Evolutionary conservation across 768 basidiomycete species (phyloP).

Genomic region (Trametes elegans): DNA sequence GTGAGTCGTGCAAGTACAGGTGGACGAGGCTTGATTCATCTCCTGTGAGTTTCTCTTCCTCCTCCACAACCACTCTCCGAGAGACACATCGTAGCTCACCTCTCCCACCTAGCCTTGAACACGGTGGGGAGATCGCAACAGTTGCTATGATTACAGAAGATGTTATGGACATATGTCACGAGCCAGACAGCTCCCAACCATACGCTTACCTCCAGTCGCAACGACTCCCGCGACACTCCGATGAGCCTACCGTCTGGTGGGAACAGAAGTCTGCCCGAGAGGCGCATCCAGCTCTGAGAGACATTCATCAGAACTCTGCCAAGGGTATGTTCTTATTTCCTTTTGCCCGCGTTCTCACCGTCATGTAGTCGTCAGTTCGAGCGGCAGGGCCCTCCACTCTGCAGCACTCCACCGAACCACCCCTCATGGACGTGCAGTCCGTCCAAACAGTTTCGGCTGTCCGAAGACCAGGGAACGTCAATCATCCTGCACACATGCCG

Average conservation of each 20-base stretch:
- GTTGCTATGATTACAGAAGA: conserved; percentile 2
- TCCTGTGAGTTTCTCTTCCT: too few relatives aligned
- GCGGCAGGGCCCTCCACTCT: background rate
- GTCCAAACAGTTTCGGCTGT: too few relatives aligned
- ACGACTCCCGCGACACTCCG: background rate
- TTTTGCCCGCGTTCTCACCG: background rate
- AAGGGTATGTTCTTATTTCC: background rate
- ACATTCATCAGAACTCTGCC: background rate
- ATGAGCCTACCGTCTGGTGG: too few relatives aligned
- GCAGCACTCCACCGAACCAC: background rate
- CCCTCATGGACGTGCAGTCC: background rate
- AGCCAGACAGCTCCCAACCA: conserved; percentile 4
- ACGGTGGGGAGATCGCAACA: background rate
- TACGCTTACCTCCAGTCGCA: background rate
- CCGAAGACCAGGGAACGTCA: background rate
- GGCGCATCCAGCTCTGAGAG: background rate
- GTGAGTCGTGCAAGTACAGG: too few relatives aligned
- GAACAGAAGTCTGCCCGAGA: too few relatives aligned
- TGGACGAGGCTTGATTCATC: too few relatives aligned
- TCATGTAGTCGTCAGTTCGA: background rate
- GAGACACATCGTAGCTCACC: too few relatives aligned
- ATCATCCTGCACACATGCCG: background rate
- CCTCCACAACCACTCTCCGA: background rate
- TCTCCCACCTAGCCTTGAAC: background rate
- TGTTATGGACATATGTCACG: background rate